Conservation (phyloP, 2,329 filamentous ascomycete species). For the Hirsutella minnesotensis region DNA sequence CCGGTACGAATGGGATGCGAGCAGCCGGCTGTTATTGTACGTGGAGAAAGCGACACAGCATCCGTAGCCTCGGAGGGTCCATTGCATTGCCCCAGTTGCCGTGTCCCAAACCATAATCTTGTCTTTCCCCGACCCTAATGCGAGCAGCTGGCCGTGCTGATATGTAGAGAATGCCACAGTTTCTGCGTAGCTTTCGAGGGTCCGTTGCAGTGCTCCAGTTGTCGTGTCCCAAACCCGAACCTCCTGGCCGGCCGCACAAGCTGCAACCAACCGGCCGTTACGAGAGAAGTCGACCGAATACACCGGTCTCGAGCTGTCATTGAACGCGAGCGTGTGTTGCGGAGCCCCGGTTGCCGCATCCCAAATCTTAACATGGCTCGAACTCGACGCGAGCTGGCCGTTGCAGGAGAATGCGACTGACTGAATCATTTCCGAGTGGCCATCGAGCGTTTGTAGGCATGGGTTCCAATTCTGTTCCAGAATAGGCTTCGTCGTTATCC, state of each 20-base stretch:
- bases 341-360: neutral
- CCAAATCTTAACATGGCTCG: neutral
- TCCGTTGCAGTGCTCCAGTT: neutral
- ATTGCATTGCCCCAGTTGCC: too few relatives aligned
- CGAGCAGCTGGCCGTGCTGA: neutral
- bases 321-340: neutral
- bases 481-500: slow-evolving; percentile 3
- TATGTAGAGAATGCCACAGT: neutral
- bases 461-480: neutral
- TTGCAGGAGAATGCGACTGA: neutral
- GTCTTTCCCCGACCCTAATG: too few relatives aligned
- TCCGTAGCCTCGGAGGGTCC: too few relatives aligned
- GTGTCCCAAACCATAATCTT: neutral
- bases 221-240: neutral
- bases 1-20: too few relatives aligned
- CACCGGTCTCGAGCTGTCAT: too few relatives aligned
- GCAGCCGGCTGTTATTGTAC: too few relatives aligned
- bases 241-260: too few relatives aligned
- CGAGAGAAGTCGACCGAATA: neutral
- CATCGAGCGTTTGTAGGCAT: neutral
- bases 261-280: neutral
- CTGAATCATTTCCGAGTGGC: neutral
- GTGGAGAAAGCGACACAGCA: too few relatives aligned
- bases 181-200: neutral
- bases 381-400: neutral